Percentiles rank a stretch among this genome's conserved stretches.
These are phyloP conservation scores for Blastobotrys indianensis DNA, from an alignment of 1,139 yeast species.

Conservation along the genomic window DNA sequence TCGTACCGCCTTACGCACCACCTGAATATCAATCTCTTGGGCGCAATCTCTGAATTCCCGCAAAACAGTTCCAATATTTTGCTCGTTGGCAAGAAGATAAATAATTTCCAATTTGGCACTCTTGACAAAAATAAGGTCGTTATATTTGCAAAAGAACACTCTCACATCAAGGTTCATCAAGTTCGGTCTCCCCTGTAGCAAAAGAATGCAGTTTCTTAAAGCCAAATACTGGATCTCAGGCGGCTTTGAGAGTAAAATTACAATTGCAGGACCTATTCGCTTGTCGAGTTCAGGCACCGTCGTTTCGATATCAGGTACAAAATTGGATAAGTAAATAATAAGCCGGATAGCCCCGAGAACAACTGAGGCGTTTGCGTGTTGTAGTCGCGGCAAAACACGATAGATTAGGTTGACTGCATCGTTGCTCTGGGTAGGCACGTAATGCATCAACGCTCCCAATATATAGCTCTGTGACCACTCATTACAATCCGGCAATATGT, in stretches of 20 bases:
- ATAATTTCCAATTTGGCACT: conserved; percentile 87
- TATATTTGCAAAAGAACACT: conserved; percentile 73
- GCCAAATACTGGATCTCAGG: conserved; percentile 81
- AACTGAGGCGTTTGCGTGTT: conserved; percentile 77
- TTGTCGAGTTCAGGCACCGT: conserved; percentile 50
- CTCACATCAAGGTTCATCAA: conserved; percentile 62
- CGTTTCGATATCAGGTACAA: conserved; percentile 40
- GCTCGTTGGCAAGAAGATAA: conserved; percentile 65
- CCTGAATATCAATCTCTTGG: conserved; percentile 75
- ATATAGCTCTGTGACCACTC: conserved; percentile 80
- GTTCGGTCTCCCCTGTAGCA: conserved; percentile 61
- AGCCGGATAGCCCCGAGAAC: conserved; percentile 71
- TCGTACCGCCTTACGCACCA: conserved; percentile 80
- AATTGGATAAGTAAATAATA: conserved; percentile 67
- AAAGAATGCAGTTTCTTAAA: conserved; percentile 69
- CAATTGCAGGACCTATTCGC: conserved; percentile 65
- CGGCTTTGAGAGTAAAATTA: conserved; percentile 68
- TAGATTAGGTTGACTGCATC: conserved; percentile 69
- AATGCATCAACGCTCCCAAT: conserved; percentile 62
- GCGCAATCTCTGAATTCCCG: conserved; percentile 82
- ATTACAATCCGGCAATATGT: conserved; percentile 48
- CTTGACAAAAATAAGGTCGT: conserved; percentile 83
- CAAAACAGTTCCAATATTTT: conserved; percentile 56
- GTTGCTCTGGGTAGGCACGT: conserved; percentile 59
- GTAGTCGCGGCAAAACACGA: conserved; percentile 63